Conservation (phyloP, 768 basidiomycete species). For the Tremella fuciformis region DNA sequence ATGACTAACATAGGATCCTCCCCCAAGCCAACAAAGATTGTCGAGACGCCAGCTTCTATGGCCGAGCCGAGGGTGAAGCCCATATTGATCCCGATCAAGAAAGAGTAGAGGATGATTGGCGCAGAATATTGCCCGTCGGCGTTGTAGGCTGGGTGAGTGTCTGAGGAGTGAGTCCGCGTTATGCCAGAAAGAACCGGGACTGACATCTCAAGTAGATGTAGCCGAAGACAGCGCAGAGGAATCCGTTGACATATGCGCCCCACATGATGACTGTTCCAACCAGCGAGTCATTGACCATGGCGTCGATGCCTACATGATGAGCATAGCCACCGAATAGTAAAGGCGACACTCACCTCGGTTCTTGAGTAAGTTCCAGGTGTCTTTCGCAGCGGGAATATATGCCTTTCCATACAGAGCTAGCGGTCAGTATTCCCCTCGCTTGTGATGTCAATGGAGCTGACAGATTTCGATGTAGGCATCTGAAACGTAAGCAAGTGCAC, state of each 20-base stretch:
- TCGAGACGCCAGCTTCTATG: constrained; percentile 76
- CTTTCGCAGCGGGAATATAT: constrained; percentile 74
- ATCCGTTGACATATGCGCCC: constrained; percentile 67
- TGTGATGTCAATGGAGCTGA: constrained; percentile 17
- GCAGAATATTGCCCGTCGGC: constrained; percentile 71
- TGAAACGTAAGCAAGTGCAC: constrained; percentile 15
- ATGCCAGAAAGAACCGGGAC: constrained; percentile 38
- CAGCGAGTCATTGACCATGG: constrained; percentile 76
- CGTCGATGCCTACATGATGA: constrained; percentile 59
- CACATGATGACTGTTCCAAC: constrained; percentile 57
- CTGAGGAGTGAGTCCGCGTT: constrained; percentile 50
- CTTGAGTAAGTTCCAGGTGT: constrained; percentile 73
- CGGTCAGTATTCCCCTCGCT: constrained; percentile 7
- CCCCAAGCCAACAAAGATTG: constrained; percentile 82
- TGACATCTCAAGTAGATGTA: constrained; percentile 72
- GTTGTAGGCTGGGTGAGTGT: constrained; percentile 73
- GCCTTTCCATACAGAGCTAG: constrained; percentile 78
- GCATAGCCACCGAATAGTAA: constrained; percentile 7
- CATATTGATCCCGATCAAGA: constrained; percentile 67
- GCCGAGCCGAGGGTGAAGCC: constrained; percentile 41
- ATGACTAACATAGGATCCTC: constrained; percentile 66
- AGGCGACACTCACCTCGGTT: constrained; percentile 59
- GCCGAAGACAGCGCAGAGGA: constrained; percentile 69
- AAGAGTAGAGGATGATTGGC: constrained; percentile 72
- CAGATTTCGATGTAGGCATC: constrained; percentile 64